phyloP scores from a whole-genome alignment of 2,329 filamentous ascomycete genomes.

The Colletotrichum aenigma region DNA sequence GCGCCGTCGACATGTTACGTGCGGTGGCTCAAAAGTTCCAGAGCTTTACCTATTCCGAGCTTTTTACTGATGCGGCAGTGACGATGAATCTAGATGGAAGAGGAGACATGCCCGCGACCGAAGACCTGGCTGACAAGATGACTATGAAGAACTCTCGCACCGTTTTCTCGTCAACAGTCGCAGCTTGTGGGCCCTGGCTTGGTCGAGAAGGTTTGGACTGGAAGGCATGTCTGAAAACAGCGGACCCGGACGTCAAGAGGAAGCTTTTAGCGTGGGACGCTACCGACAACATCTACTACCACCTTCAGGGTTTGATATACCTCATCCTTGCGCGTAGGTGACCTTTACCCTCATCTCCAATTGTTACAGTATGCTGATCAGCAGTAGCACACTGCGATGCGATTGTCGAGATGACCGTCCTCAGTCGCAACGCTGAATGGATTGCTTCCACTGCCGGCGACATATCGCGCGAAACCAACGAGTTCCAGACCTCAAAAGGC shows the following conservation, averaged over 20 bases:
- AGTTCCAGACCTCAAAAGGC: not conserved
- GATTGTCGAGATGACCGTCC: constrained; percentile 10
- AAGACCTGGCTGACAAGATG: not conserved
- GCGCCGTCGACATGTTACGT: not conserved
- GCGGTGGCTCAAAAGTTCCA: constrained; percentile 2
- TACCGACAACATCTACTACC: constrained; percentile 11
- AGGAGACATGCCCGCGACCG: not conserved
- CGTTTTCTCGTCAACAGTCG: not conserved
- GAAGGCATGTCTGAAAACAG: not conserved
- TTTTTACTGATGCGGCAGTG: not conserved
- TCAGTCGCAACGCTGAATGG: constrained; percentile 13
- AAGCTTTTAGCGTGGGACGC: constrained; percentile 11
- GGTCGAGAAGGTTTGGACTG: not conserved
- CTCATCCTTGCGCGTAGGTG: not conserved
- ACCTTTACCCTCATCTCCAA: not conserved
- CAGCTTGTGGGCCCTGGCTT: not conserved
- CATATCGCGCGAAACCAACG: not conserved
- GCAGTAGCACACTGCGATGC: constrained; percentile 8
- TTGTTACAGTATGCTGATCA: not conserved
- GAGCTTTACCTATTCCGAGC: not conserved
- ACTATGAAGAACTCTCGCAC: not conserved
- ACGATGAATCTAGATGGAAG: not conserved
- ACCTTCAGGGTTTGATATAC: constrained; percentile 6
- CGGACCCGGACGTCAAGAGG: not conserved
- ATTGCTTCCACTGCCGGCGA: not conserved